These are phyloP conservation scores for Mallotus nudiflorus DNA, from an alignment of 345 rosid species.

Conservation along the genomic window DNA sequence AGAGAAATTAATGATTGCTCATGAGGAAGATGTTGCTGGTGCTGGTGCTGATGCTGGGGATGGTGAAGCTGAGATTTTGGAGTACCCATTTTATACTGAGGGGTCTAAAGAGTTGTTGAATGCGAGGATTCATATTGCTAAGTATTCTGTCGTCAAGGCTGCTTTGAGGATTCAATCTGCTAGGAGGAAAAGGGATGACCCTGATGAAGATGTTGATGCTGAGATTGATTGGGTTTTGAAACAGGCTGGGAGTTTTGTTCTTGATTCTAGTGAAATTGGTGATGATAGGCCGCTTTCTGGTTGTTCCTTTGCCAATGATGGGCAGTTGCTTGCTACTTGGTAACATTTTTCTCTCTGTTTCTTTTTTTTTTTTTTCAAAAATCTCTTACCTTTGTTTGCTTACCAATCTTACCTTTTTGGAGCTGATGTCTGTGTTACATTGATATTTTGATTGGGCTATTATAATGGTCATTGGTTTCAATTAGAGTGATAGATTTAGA, in stretches of 20 bases:
- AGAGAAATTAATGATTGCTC: conserved; percentile 81
- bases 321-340: conserved; percentile 88
- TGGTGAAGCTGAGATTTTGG: conserved; percentile 56
- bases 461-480: background rate
- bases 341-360: conserved; percentile 34
- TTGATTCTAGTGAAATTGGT: conserved; percentile 84
- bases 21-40: conserved; percentile 79
- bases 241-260: conserved; percentile 63
- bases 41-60: conserved; percentile 50
- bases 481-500: conserved; percentile 8
- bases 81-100: conserved; percentile 84
- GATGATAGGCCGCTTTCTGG: conserved; percentile 92
- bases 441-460: too few relatives aligned
- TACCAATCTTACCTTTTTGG: too few relatives aligned
- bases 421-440: too few relatives aligned
- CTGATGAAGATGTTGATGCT: conserved; percentile 89
- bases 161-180: conserved; percentile 71
- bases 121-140: conserved; percentile 77
- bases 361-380: background rate
- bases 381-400: too few relatives aligned
- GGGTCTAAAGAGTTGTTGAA: conserved; percentile 71
- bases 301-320: conserved; percentile 84
- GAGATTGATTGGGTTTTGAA: conserved; percentile 74
- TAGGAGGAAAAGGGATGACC: conserved; percentile 73
- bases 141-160: conserved; percentile 64